Conservation (phyloP, 2,329 filamentous ascomycete species). For the Lecanosticta acicola region DNA sequence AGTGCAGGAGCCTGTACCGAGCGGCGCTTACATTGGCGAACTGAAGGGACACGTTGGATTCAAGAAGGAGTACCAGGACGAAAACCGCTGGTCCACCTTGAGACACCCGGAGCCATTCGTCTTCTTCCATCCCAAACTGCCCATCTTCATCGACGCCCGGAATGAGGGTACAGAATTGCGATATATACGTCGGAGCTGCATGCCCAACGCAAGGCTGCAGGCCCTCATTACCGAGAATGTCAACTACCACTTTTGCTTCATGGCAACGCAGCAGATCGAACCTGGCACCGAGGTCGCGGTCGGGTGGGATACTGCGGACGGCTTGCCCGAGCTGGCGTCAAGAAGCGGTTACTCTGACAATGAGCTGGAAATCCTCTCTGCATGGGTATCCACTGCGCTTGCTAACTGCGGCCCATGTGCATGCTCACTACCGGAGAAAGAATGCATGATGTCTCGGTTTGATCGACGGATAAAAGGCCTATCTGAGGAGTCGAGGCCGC, state of each 20-base stretch:
- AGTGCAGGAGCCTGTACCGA: conserved; percentile 46
- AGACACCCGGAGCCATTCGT: conserved; percentile 50
- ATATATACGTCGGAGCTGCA: conserved; percentile 87
- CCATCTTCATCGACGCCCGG: conserved; percentile 88
- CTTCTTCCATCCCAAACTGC: conserved; percentile 73
- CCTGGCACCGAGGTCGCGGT: conserved; percentile 62
- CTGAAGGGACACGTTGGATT: conserved; percentile 57
- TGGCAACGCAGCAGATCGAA: conserved; percentile 75
- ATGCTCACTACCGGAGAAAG: conserved; percentile 48
- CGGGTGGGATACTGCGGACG: conserved; percentile 50
- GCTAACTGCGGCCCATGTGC: conserved; percentile 77
- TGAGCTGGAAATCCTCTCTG: conserved; percentile 40
- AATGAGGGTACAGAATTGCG: conserved; percentile 79
- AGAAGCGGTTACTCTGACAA: conserved; percentile 17
- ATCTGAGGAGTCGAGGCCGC: conserved; percentile 30
- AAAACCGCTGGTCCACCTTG: conserved; percentile 45
- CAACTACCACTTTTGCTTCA: conserved; percentile 88
- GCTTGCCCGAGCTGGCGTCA: conserved; percentile 19
- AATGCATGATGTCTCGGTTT: conserved; percentile 33
- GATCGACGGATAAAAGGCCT: conserved; percentile 25
- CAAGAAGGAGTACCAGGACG: conserved; percentile 43
- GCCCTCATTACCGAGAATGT: conserved; percentile 73
- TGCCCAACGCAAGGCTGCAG: conserved; percentile 80
- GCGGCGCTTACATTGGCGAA: conserved; percentile 59
- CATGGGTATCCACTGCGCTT: conserved; percentile 64